phyloP scores from a whole-genome alignment of 371 early-diverging fungal species.

The Syncephalis fuscata region DNA sequence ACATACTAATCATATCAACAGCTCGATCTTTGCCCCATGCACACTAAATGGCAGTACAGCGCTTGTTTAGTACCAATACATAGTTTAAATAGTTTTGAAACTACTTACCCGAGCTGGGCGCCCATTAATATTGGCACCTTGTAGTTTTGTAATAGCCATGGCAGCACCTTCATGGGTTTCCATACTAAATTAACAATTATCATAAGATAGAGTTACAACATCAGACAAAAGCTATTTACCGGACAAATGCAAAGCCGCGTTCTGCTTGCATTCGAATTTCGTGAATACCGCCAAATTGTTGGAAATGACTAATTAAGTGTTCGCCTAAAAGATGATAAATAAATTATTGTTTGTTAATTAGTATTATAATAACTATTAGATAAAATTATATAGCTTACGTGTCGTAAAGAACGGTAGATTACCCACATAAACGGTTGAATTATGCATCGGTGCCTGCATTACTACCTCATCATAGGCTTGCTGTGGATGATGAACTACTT shows the following conservation, averaged over 20 bases:
- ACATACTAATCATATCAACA: conserved; percentile 10
- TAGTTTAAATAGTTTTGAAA: too few species aligned
- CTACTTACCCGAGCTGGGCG: conserved; percentile 44
- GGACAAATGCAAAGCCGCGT: conserved; percentile 78
- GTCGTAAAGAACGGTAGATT: conserved; percentile 63
- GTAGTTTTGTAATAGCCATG: conserved; percentile 59
- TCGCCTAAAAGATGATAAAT: conserved; percentile 22
- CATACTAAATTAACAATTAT: conserved; percentile 28
- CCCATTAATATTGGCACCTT: conserved; percentile 54
- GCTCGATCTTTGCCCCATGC: conserved; percentile 84
- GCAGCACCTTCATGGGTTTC: conserved; percentile 84
- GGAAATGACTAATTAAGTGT: conserved; percentile 59
- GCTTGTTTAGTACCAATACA: too few species aligned
- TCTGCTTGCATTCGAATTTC: conserved; percentile 74
- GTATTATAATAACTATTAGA: too few species aligned
- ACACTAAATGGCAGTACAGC: too few species aligned
- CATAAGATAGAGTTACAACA: conserved; percentile 1
- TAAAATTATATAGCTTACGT: conserved; percentile 16
- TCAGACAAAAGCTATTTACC: conserved; percentile 24
- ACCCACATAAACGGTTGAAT: conserved; percentile 78
- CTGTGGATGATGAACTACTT: conserved; percentile 13
- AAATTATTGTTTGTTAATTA: conserved; percentile 2
- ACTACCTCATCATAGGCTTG: conserved; percentile 51
- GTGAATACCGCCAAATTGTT: conserved; percentile 49
- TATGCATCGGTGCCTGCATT: conserved; percentile 54